Evolutionary conservation across 495 filamentous ascomycete genomes (phyloP).

Genomic region (Tuber brumale): DNA sequence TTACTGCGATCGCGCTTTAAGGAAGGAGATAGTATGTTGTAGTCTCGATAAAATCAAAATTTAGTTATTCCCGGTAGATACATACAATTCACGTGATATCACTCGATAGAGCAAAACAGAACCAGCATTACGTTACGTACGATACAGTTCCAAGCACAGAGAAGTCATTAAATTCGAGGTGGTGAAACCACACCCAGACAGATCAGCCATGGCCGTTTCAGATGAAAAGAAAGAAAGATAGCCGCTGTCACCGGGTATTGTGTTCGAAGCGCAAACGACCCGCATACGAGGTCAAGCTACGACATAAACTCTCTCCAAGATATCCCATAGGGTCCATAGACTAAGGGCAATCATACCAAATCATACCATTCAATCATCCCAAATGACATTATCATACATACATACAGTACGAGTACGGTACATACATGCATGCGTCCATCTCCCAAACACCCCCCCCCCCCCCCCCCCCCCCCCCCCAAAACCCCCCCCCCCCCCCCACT

Average conservation of each 20-base stretch:
- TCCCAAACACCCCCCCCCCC: too few relatives aligned
- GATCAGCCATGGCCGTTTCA: not conserved
- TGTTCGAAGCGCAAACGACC: not conserved
- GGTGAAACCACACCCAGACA: not conserved
- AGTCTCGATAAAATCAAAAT: not conserved
- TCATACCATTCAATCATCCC: not conserved
- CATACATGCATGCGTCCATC: not conserved
- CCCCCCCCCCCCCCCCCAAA: too few relatives aligned
- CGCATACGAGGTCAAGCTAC: not conserved
- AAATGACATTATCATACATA: conserved; percentile 1
- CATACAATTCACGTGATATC: not conserved
- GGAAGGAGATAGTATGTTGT: not conserved
- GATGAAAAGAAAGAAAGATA: not conserved
- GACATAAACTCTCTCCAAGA: not conserved
- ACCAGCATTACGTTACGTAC: not conserved
- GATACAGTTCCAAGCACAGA: not conserved
- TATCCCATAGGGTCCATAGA: not conserved
- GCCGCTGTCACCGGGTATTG: not conserved
- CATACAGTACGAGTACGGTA: too few relatives aligned
- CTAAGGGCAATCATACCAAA: not conserved
- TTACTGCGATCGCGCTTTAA: not conserved
- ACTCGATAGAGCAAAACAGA: not conserved
- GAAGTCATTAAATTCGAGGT: not conserved
- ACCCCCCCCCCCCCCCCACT: too few relatives aligned
- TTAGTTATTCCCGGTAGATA: not conserved